These are phyloP conservation scores for Micractinium conductrix DNA, from an alignment of 139 green algal species.

Conservation along the genomic window DNA sequence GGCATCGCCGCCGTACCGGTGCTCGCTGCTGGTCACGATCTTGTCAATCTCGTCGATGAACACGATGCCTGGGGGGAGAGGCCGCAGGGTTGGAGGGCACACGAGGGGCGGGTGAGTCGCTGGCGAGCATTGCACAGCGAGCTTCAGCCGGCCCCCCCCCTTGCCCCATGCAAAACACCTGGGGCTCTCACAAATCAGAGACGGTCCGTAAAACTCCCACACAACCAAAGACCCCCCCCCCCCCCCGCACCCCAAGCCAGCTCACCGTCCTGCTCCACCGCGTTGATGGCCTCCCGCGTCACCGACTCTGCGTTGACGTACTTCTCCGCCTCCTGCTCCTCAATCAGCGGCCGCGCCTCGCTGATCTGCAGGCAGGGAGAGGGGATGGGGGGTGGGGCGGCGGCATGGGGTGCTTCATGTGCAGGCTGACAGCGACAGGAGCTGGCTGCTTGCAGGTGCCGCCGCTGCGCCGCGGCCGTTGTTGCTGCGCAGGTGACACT, in stretches of 20 bases:
- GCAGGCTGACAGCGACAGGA: too few species aligned
- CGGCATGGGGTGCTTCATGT: neutral
- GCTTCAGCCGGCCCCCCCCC: too few species aligned
- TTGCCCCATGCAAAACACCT: too few species aligned
- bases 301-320: conserved; percentile 75
- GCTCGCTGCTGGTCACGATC: conserved; percentile 83
- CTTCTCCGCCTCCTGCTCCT: conserved; percentile 80
- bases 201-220: too few species aligned
- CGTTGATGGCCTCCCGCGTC: conserved; percentile 78
- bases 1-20: conserved; percentile 66
- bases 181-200: conserved; percentile 6
- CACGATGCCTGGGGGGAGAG: conserved; percentile 87
- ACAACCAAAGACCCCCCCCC: too few species aligned
- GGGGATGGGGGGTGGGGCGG: neutral
- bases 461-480: too few species aligned
- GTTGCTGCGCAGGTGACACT: too few species aligned
- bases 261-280: conserved; percentile 67
- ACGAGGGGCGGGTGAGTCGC: neutral
- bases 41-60: conserved; percentile 99
- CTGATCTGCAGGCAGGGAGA: conserved; percentile 45
- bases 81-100: too few species aligned
- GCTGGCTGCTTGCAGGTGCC: too few species aligned
- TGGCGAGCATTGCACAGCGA: too few species aligned
- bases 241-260: too few species aligned
- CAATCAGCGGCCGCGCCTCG: conserved; percentile 84